Evolutionary conservation across 2,329 filamentous ascomycete genomes (phyloP).

Genomic region (Penicillium sp.): DNA sequence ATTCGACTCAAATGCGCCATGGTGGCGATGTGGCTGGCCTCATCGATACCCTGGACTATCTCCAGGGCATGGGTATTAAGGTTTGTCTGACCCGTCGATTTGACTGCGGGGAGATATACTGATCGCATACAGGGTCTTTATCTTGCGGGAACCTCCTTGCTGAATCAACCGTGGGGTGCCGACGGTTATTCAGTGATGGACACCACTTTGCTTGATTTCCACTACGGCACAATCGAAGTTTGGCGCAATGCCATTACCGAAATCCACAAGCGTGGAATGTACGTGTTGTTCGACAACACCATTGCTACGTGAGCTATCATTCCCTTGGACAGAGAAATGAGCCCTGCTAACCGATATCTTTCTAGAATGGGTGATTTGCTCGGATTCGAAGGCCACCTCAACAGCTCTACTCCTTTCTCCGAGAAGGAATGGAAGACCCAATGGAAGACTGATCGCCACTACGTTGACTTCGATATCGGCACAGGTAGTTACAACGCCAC

Average conservation of each 20-base stretch:
- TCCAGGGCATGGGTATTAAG: slow-evolving; percentile 66
- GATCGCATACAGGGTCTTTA: slow-evolving; percentile 53
- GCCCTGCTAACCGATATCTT: neutral
- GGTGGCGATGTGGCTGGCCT: slow-evolving; percentile 63
- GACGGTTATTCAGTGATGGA: slow-evolving; percentile 64
- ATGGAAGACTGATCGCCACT: slow-evolving; percentile 58
- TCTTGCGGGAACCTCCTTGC: slow-evolving; percentile 63
- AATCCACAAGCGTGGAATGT: slow-evolving; percentile 64
- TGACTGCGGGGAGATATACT: slow-evolving; percentile 4
- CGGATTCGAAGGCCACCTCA: slow-evolving; percentile 64
- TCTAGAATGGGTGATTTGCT: slow-evolving; percentile 59
- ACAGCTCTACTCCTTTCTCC: slow-evolving; percentile 58
- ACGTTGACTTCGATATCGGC: slow-evolving; percentile 59
- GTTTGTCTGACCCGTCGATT: slow-evolving; percentile 30
- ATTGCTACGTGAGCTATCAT: slow-evolving; percentile 56
- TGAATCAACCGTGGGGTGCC: slow-evolving; percentile 65
- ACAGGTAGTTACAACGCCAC: slow-evolving; percentile 54
- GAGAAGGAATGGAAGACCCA: slow-evolving; percentile 58
- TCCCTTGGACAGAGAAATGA: neutral
- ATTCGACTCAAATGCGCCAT: slow-evolving; percentile 63
- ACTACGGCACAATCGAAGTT: slow-evolving; percentile 60
- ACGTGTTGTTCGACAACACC: slow-evolving; percentile 67
- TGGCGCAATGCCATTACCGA: slow-evolving; percentile 61
- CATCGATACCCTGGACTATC: slow-evolving; percentile 63
- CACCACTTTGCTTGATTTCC: slow-evolving; percentile 63